Evolutionary conservation across 768 basidiomycete genomes (phyloP), one percentile per base, ranked within the genome.

Genomic region (Termitomyces sp.): DNA sequence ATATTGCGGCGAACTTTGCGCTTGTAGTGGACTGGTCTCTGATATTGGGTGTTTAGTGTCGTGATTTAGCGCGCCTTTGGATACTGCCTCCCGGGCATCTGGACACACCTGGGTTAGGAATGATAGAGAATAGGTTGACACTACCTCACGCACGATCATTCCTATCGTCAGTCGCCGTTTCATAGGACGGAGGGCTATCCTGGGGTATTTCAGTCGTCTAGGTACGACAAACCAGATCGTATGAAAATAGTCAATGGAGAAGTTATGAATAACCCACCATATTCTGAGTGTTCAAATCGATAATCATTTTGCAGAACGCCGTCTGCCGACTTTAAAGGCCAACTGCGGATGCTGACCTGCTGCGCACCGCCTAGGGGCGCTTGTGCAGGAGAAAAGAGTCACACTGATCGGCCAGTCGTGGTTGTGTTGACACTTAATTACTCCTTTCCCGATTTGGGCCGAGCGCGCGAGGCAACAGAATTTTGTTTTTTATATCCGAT

Each of bases 171-270:
- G 71, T 69, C 12, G 75, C 68, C 46, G 65, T 66, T 61, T 84
- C 82, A 56, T 85, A 85, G 8, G 84, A 73, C 46, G 84, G 84
- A 45, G 84, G 84, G 45, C 61, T 78, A 12, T 85, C 79, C 43
- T 69, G 67, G 20, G 66, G 69, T 62, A 63, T 60, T 56, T 64
- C 60, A 15, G 50, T 38, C 42, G 65, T 57, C 67, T 67, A 55
- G 53, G 51, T 25, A 38, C 43, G 37, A 48, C 61, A 37, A 63
- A 59, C 51, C 31, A 48, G 15, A 61, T 49, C 42, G 20, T 51
- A 31, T 11, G 25, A 42, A 40, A 14, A 29, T n/a, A 45, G n/a
- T 48, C 57, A 55, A 57, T 45, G 5, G 52, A 47, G 31, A 56
- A 34, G 3, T 17, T 6, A 37, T 42, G 36, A 2, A 2, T 12